Conservation (phyloP, 2,329 filamentous ascomycete genomes). For the Aspergillus spinulosporus region DNA sequence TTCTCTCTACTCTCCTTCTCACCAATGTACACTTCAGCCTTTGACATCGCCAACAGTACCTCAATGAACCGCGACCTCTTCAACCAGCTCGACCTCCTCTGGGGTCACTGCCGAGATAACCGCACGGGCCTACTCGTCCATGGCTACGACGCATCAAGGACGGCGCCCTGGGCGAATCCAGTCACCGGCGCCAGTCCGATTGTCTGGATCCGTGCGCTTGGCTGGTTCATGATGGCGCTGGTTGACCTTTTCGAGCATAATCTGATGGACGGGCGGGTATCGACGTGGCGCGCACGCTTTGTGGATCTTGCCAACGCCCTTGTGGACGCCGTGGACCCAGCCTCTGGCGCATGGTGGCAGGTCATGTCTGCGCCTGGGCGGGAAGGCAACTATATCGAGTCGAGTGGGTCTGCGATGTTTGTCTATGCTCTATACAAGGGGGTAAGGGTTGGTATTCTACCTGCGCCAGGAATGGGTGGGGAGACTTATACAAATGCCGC, state of each 20-base stretch:
- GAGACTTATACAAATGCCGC: slow-evolving; percentile 40
- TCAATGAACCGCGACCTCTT: slow-evolving; percentile 45
- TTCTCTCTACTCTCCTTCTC: slow-evolving; percentile 40
- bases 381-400: slow-evolving; percentile 62
- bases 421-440: slow-evolving; percentile 55
- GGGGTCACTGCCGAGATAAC: slow-evolving; percentile 44
- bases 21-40: slow-evolving; percentile 25
- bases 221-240: slow-evolving; percentile 57
- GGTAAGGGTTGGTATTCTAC: slow-evolving; percentile 35
- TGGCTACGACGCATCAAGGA: slow-evolving; percentile 54
- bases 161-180: slow-evolving; percentile 54
- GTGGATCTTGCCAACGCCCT: slow-evolving; percentile 46
- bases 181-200: slow-evolving; percentile 53
- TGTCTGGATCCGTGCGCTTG: slow-evolving; percentile 57
- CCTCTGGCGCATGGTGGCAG: slow-evolving; percentile 58
- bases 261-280: slow-evolving; percentile 35
- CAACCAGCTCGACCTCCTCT: slow-evolving; percentile 50
- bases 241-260: slow-evolving; percentile 53
- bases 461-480: neutral
- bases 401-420: slow-evolving; percentile 61
- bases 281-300: slow-evolving; percentile 40
- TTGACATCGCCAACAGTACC: slow-evolving; percentile 42
- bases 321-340: slow-evolving; percentile 43
- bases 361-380: slow-evolving; percentile 54
- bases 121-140: slow-evolving; percentile 52